Base-by-base conservation (phyloP, 306 rosid species). In the Acacia acuminata region DNA sequence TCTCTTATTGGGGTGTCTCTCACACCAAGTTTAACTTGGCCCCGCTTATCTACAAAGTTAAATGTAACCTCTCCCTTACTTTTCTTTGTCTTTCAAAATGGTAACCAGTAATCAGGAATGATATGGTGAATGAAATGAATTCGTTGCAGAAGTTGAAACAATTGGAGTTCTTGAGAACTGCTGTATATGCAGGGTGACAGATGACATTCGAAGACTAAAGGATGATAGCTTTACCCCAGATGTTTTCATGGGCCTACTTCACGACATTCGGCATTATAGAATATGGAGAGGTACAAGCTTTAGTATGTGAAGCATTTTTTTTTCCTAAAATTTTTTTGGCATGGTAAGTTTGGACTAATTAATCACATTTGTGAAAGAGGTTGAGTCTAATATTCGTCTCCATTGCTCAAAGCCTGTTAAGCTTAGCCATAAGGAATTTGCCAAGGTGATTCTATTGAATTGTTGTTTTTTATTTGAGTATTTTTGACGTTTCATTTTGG, bases 141-240 rank as follows among this genome's bases (percentile, higher is more conserved):
- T 43, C 11, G 1, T 43, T 43, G 45, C 45, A 8, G 10, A 43
- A 7, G 45, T 1, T 43, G 45, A 10, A 43, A 10, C 45, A 0
- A 43, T 43, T 43, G 2, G 8, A 1, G 45, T 25, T 2, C 2
- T 0, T 0, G 75, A 86, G 4, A 73, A 81, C 53, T 66, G 78
- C 80, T 50, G 56, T 20, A 83, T 83, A 64, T 81, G 77, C 40
- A 73, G 4, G 66, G 85, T 83, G 3, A 85, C 89, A 4, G 40
- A 19, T 22, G 7, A 12, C n/a, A 30, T 83, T 7, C 83, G 83
- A 60, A 77, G 0, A 2, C 58, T 77, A n/a, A 83, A 80, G 16
- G n/a, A 67, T 6, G 60, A 53, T 53, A 19, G 24, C 60, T 53
- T 53, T 53, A 53, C n/a, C 60, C 60, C 60, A 24, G 3, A 7